phyloP scores from a whole-genome alignment of 2,329 filamentous ascomycete species.

The Diplodia intermedia region DNA sequence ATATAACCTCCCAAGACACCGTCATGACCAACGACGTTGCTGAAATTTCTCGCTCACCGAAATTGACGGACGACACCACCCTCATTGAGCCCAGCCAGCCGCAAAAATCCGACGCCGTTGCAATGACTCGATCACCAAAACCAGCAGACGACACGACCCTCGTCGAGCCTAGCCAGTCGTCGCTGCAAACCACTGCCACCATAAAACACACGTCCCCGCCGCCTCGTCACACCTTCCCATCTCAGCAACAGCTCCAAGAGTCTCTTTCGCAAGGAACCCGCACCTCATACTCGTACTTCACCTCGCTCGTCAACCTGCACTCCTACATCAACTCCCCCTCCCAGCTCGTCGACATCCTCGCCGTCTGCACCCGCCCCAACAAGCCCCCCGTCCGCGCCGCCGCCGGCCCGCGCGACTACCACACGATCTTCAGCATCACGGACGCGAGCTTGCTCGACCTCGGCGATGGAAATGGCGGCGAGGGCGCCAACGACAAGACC shows the following conservation, averaged over 20 bases:
- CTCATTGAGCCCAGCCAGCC: background rate
- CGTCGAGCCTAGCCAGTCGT: background rate
- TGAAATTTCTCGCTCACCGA: background rate
- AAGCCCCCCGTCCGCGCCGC: slow-evolving; percentile 48
- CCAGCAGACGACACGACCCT: background rate
- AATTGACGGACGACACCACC: background rate
- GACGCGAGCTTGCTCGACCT: slow-evolving; percentile 44
- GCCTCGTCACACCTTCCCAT: background rate
- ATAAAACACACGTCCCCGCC: slow-evolving; percentile 10
- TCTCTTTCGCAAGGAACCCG: slow-evolving; percentile 44
- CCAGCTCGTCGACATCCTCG: slow-evolving; percentile 53
- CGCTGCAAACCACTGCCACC: background rate
- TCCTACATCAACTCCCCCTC: slow-evolving; percentile 52
- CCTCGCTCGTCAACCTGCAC: slow-evolving; percentile 50
- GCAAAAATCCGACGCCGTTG: background rate
- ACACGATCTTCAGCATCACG: slow-evolving; percentile 51
- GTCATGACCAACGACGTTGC: background rate
- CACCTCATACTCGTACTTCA: slow-evolving; percentile 55
- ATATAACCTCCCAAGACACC: background rate
- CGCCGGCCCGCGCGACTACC: slow-evolving; percentile 53
- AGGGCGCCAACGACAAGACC: background rate
- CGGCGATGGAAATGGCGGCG: background rate
- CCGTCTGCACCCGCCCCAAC: slow-evolving; percentile 48
- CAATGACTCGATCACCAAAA: background rate
- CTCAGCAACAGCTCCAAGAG: background rate